Base-by-base conservation (phyloP, 768 basidiomycete species). In the Piloderma croceum region DNA sequence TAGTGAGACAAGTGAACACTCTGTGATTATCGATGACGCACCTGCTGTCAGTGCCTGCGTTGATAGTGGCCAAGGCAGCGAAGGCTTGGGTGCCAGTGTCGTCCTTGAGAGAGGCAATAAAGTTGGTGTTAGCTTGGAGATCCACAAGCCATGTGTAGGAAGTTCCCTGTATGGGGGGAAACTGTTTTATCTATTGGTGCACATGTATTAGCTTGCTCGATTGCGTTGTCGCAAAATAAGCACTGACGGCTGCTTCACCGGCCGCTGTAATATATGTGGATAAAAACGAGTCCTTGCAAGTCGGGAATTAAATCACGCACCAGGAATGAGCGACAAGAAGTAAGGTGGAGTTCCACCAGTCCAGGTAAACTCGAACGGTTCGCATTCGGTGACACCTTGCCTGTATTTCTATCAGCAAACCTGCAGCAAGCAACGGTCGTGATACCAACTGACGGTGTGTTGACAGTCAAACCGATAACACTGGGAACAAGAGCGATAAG, bases 301-400 rank as follows among this genome's bases (percentile, higher is more conserved):
- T 11, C 3, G 7, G 6, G 19, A 19, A 3, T 7, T 7, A 11
- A 24, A 19, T 5, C 3, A 47, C 73, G 23, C 46, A 84, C 83
- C 79, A 35, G 83, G 84, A 29, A 83, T 48, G 38, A 83, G 48
- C 7, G 74, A 64, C 36, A 85, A 41, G 56, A 64, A 88, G 61
- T 72, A 87, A 1, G 84, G 83, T 0, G 64, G 18, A 0, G 41
- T 35, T 23, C 82, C 81, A 4, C 64, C 74, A 20, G 42, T 25
- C 79, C 80, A 87, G 3, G 52, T 54, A 24, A 88, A 29, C 48
- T 71, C 54, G 15, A 72, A 63, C 7, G 85, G 85, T 48, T 85
- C 83, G 86, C 24, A 21, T 36, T 37, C 13, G 31, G 38, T 7
- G n/a, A 17, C 21, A 2, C 25, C 51, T 38, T 52, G 37, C 31